Evolutionary conservation across 371 early-diverging fungal species (phyloP).

Genomic region (Syncephalastrum monosporum): DNA sequence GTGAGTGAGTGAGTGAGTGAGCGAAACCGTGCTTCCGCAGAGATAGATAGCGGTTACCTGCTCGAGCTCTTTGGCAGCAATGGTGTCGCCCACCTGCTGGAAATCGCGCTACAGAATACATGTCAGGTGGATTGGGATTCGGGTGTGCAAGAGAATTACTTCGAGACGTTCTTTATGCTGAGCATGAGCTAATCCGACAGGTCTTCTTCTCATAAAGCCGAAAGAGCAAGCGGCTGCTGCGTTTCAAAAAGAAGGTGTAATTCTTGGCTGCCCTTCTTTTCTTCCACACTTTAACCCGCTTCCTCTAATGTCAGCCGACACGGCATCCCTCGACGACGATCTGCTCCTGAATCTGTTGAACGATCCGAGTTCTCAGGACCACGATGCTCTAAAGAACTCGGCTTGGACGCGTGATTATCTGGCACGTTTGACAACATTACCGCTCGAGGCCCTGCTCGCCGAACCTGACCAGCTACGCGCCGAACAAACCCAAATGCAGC

Average conservation of each 20-base stretch:
- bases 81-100: constrained; percentile 52
- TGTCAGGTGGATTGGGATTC: not conserved
- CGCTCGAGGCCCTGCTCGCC: constrained; percentile 56
- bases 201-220: constrained; percentile 36
- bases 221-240: constrained; percentile 1
- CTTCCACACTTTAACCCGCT: not conserved
- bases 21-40: no score
- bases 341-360: no score
- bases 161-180: constrained; percentile 27
- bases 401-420: constrained; percentile 65
- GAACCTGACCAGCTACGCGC: constrained; percentile 52
- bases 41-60: constrained; percentile 33
- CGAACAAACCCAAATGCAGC: constrained; percentile 56
- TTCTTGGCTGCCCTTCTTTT: not conserved
- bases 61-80: constrained; percentile 57
- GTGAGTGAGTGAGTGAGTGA: not conserved
- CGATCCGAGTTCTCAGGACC: not conserved
- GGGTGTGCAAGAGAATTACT: constrained; percentile 13
- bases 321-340: no score
- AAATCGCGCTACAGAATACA: constrained; percentile 45
- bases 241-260: not conserved
- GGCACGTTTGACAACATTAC: constrained; percentile 56
- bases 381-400: constrained; percentile 13
- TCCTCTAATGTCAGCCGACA: not conserved
- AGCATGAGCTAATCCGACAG: constrained; percentile 34